Conservation (phyloP, 495 filamentous ascomycete genomes). For the Jackrogersella minutella region DNA sequence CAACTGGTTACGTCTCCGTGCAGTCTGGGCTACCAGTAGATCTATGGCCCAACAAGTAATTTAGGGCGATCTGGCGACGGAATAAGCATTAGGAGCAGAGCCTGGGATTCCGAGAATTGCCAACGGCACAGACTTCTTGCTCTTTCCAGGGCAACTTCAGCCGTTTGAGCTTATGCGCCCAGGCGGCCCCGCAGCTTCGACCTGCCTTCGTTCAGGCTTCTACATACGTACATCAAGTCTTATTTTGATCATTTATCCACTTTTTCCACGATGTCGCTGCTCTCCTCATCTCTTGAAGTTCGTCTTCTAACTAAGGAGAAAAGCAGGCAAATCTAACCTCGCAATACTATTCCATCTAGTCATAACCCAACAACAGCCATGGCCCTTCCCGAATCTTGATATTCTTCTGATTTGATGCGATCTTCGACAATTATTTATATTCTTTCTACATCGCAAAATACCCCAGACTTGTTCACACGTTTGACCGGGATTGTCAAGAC, state of each 20-base stretch:
- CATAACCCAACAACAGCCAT: neutral
- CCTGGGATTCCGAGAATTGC: constrained; percentile 5
- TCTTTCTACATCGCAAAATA: too few species aligned
- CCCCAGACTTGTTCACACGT: too few species aligned
- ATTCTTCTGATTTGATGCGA: neutral
- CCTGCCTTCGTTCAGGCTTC: constrained; percentile 30
- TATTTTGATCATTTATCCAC: constrained; percentile 13
- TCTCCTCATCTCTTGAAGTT: neutral
- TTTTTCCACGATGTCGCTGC: neutral
- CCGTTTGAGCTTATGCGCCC: constrained; percentile 27
- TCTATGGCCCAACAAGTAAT: constrained; percentile 17
- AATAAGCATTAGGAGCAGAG: neutral
- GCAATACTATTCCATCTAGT: neutral
- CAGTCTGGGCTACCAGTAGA: constrained; percentile 20
- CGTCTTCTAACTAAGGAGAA: neutral
- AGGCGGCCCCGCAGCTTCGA: constrained; percentile 31
- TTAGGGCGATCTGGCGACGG: constrained; percentile 12
- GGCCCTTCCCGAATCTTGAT: neutral
- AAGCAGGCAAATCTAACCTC: neutral
- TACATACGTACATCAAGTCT: too few species aligned
- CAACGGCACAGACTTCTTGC: neutral
- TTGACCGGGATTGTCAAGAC: neutral
- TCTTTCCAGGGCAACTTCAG: constrained; percentile 24
- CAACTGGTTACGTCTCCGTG: constrained; percentile 9
- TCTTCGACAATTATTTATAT: neutral